Evolutionary conservation across 2,329 filamentous ascomycete species (phyloP).

Genomic region (Sporothrix variecibatus): DNA sequence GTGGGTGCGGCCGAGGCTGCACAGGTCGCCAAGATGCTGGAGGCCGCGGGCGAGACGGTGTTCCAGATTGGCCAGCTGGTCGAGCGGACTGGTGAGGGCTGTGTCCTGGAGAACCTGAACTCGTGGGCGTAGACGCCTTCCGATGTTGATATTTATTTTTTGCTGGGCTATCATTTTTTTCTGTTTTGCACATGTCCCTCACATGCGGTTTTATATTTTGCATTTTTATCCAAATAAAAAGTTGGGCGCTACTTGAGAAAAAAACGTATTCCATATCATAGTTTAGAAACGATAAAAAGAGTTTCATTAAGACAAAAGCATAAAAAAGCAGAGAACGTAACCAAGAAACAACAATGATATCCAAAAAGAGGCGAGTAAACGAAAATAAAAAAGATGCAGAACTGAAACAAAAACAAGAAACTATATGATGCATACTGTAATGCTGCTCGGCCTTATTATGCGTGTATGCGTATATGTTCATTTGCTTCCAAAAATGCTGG

Average conservation of each 20-base stretch:
- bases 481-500: constrained; percentile 11
- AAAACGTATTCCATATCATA: neutral
- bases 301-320: neutral
- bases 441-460: neutral
- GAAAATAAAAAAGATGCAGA: neutral
- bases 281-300: neutral
- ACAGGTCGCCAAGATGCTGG: constrained; percentile 60
- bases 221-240: constrained; percentile 11
- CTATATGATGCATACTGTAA: constrained; percentile 15
- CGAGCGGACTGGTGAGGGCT: constrained; percentile 56
- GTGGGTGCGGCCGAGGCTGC: constrained; percentile 72
- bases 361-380: neutral
- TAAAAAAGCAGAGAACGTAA: neutral
- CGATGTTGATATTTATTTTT: neutral
- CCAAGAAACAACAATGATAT: constrained; percentile 6
- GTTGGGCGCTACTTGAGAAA: neutral
- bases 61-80: constrained; percentile 74
- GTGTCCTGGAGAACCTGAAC: constrained; percentile 62
- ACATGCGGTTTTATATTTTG: neutral
- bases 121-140: constrained; percentile 38
- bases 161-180: neutral
- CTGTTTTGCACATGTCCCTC: neutral
- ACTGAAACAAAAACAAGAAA: neutral
- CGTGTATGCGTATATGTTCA: constrained; percentile 1
- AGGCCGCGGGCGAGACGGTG: constrained; percentile 72